Evolutionary conservation across 495 filamentous ascomycete species (phyloP), one percentile per base, ranked within the genome.

Genomic region (Amniculicola lignicola): DNA sequence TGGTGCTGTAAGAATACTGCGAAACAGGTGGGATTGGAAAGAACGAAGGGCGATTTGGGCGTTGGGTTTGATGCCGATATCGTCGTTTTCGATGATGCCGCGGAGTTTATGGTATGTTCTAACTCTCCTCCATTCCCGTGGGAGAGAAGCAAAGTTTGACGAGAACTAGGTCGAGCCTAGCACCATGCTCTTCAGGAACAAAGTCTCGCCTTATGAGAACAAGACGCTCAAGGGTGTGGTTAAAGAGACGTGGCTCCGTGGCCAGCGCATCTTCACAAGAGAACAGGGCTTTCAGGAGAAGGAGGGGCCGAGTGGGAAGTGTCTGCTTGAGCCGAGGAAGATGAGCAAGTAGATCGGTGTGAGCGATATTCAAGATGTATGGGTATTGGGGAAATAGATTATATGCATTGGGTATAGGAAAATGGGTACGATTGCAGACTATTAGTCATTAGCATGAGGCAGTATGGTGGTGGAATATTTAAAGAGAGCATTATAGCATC

Each of bases 21-120:
- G 5, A 81, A 79, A 69, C 93, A 98, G 70, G 93, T 98, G 10
- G 93, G 93, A 0, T 72, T 98, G n/a, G 74, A 85, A 55, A 77
- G 84, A 31, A 74, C 74, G 60, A 98, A 98, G 75, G 93, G 93
- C 31, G 86, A 86, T 38, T 69, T 98, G 39, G 81, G 77, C 33
- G 85, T 85, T 3, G 93, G 93, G 16, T 87, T 89, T 73, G 93
- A 98, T 70, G 93, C 86, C 2, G 93, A 98, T 70, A 75, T 98
- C 15, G 89, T 85, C 54, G 85, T 97, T 19, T 98, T 98, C 72
- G 93, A 97, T 64, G 88, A 91, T 41, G 74, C 81, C 39, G 85
- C 82, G 24, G 79, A 79, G 62, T 98, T 90, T 79, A 79, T 82
- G 33, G 81, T 96, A 18, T 51, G 56, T 51, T 7, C 29, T 7